Conservation (phyloP, 106 monocot species). For the Dendrobium chrysotoxum region DNA sequence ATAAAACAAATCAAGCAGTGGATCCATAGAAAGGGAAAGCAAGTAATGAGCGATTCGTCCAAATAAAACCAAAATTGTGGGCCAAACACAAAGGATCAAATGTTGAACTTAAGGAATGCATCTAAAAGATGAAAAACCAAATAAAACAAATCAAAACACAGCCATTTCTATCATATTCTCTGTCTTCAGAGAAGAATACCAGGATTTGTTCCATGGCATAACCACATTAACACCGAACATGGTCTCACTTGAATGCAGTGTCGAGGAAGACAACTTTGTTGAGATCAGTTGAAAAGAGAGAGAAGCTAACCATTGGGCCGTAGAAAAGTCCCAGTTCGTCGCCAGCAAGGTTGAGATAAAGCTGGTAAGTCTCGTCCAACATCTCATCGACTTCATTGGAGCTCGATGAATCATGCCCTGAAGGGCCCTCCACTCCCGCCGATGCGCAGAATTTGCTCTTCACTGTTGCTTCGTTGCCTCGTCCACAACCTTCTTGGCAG, state of each 20-base stretch:
- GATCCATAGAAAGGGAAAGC: no score
- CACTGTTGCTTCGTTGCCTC: background rate
- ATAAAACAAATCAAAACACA: no score
- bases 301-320: constrained; percentile 21
- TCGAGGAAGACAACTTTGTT: constrained; percentile 26
- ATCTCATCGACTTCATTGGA: constrained; percentile 31
- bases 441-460: constrained; percentile 11
- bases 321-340: constrained; percentile 49
- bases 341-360: constrained; percentile 56
- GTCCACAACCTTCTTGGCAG: constrained; percentile 5
- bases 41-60: no score
- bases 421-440: background rate
- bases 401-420: constrained; percentile 22
- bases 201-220: background rate
- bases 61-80: no score
- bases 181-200: no score
- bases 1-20: no score
- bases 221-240: background rate
- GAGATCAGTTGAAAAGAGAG: constrained; percentile 37
- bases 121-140: no score
- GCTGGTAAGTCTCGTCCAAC: constrained; percentile 53
- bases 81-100: no score
- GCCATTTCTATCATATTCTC: no score
- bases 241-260: constrained; percentile 32
- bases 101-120: no score